Base-by-base conservation (phyloP, 805 yeast genomes). In the Ogataea paraovalis region DNA sequence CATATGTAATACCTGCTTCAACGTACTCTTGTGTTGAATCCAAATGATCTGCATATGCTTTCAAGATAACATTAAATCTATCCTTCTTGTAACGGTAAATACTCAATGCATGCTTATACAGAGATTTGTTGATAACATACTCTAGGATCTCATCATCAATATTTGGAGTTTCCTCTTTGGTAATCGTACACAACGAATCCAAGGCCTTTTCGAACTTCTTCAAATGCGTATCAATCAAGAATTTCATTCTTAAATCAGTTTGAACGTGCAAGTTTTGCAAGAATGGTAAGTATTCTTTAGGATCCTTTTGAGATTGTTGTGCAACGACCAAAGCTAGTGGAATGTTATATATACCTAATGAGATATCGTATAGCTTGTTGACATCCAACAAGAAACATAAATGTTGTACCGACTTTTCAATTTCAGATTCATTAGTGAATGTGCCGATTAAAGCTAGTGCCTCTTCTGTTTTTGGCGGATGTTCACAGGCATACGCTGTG, bases 261-360 rank as follows among this genome's bases (percentile, higher is more conserved):
- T 85, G 87, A 37, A 78, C 79, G 55, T 87, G 85, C 45, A 94
- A 71, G 42, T 82, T 76, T 60, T 89, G 96, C 54, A 94, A 74
- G 66, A 94, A 94, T 44, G 99, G 97, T 44, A 94, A 70, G 57
- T 94, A 94, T 66, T 94, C 99, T 60, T 91, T 89, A 21, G 99
- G 99, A 69, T 94, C 99, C 74, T 85, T 91, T 66, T 92, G 98
- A 0, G 97, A 90, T 60, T 90, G 94, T 64, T 95, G 98, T 0
- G 99, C 99, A 49, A 94, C 83, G 12, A 78, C 74, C 48, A 94
- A 74, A 0, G 98, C 80, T 58, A 92, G 71, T 47, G 83, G 82
- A 38, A 94, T 82, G 62, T 94, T 85, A 60, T 94, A 94, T 19
- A 86, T 70, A 2, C 95, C 85, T 48, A 94, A 74, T 0, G 97